Base-by-base conservation (phyloP, 306 rosid species). In the Luffa aegyptiaca region DNA sequence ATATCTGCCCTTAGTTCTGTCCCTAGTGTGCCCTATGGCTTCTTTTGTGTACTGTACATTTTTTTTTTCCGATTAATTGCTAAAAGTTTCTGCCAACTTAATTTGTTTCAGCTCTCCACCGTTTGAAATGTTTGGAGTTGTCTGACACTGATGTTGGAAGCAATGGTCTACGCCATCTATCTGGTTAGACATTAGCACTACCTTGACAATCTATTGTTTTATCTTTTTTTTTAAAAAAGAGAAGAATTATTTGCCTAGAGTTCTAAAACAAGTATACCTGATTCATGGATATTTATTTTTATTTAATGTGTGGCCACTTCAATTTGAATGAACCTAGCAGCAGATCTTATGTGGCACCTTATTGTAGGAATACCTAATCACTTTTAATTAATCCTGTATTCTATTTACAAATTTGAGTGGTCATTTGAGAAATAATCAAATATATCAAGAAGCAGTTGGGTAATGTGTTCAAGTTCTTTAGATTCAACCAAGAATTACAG, bases 91-190 rank as follows among this genome's bases (percentile, higher is more conserved):
- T 70, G 66, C 42, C 49, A 5, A 65, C 41, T 62, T 16, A n/a
- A 63, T 63, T 83, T 86, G 76, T 83, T 80, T 66, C 83, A 95
- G 98, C 91, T 84, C 95, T 89, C 76, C 78, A 44, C 81, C 87
- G 83, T 41, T 82, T 95, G 88, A 92, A 87, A 84, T 92, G 92
- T 84, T 83, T 95, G 97, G 97, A 91, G 86, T 83, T 95, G 87
- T 95, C 98, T 20, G 98, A 95, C 78, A 95, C 97, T 31, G 89
- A 86, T 72, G 95, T 95, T 79, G 97, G 93, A 82, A 89, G 89
- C 91, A 85, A 78, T 83, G 98, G 98, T 80, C 88, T 95, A 12
- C 87, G 79, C 63, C 93, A 95, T 89, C 82, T 95, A 82, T 95
- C 98, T 59, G 98, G 98, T 95, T 88, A 78, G 76, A 81, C 59